phyloP scores from a whole-genome alignment of 306 rosid species.

The Styphnolobium japonicum region DNA sequence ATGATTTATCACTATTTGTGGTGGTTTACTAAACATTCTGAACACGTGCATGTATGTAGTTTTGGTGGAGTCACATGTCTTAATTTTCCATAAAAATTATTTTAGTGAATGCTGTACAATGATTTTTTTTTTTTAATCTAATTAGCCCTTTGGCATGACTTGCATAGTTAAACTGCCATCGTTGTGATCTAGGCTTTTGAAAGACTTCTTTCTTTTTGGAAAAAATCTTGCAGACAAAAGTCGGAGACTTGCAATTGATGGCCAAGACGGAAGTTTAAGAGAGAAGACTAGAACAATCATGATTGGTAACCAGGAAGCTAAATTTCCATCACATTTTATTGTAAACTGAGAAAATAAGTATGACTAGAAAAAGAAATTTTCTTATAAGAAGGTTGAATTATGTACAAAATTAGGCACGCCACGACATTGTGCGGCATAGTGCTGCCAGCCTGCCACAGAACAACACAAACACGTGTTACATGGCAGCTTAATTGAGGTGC shows the following conservation, averaged over 20 bases:
- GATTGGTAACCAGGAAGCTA: background rate
- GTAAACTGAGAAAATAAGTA: background rate
- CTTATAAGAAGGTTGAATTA: background rate
- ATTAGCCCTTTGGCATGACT: background rate
- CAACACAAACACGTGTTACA: too few species aligned
- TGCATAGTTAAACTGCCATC: background rate
- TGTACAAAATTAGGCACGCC: too few species aligned
- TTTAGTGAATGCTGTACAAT: background rate
- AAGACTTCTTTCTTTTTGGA: background rate
- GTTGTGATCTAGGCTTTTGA: background rate
- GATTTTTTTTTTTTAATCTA: constrained; percentile 15
- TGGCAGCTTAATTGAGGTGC: too few species aligned
- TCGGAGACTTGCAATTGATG: background rate
- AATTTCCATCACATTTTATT: background rate
- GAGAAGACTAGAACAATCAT: too few species aligned
- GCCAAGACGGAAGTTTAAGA: too few species aligned
- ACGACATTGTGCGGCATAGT: too few species aligned
- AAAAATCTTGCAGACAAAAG: background rate
- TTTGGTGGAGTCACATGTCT: background rate
- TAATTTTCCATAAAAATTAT: background rate
- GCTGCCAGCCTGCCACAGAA: too few species aligned
- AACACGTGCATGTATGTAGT: background rate
- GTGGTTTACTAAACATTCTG: background rate
- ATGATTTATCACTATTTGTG: background rate
- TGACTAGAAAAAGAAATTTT: background rate